A percentile compares a stretch with the other conserved stretches of the same genome.
These are phyloP conservation scores for Candida adriatica DNA, from an alignment of 805 yeast species.

Conservation along the genomic window DNA sequence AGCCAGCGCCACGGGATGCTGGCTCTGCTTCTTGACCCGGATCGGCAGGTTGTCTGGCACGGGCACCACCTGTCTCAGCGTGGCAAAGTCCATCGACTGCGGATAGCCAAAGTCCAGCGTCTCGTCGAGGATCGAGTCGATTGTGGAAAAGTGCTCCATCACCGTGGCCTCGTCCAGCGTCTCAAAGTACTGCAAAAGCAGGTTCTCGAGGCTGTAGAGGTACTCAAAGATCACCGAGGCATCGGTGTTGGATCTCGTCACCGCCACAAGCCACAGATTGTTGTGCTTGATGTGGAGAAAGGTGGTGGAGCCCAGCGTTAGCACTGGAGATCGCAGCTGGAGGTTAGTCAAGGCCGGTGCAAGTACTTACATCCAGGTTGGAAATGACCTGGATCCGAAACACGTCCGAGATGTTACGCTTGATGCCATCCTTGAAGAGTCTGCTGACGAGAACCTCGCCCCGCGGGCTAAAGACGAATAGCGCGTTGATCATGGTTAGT, in stretches of 20 bases:
- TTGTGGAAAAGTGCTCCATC: constrained; percentile 55
- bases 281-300: constrained; percentile 67
- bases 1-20: constrained; percentile 4
- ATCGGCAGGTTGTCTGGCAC: constrained; percentile 3
- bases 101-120: constrained; percentile 75
- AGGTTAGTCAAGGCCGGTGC: constrained; percentile 3
- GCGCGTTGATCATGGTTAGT: constrained; percentile 86
- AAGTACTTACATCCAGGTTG: constrained; percentile 37
- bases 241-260: constrained; percentile 85
- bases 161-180: constrained; percentile 38
- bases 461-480: constrained; percentile 68
- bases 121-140: constrained; percentile 76
- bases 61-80: constrained; percentile 31
- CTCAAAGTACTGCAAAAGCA: constrained; percentile 40
- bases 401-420: constrained; percentile 75
- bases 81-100: constrained; percentile 48
- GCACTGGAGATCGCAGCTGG: constrained; percentile 53
- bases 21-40: neutral
- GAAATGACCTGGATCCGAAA: constrained; percentile 89
- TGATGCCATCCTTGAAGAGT: constrained; percentile 65
- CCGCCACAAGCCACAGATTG: constrained; percentile 75
- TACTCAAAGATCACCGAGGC: constrained; percentile 77
- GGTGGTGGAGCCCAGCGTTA: constrained; percentile 89
- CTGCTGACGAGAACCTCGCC: constrained; percentile 83
- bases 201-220: constrained; percentile 50